Evolutionary conservation across 1,139 yeast genomes (phyloP).

Genomic region (Komagataea norvegica): DNA sequence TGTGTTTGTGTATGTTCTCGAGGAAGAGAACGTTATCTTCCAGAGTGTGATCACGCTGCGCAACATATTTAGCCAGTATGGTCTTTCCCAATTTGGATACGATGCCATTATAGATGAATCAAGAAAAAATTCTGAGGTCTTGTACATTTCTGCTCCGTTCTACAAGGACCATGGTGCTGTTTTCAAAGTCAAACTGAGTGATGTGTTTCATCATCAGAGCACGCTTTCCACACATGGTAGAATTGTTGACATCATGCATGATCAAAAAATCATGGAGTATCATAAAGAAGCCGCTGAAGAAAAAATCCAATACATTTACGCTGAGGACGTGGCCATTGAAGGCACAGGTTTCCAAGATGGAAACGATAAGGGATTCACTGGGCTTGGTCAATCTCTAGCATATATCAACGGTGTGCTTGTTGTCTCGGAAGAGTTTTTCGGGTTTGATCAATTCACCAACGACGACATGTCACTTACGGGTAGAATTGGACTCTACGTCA

Average conservation of each 20-base stretch:
- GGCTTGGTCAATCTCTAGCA: constrained; percentile 38
- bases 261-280: too few relatives aligned
- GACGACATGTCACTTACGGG: constrained; percentile 24
- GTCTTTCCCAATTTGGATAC: constrained; percentile 33
- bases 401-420: constrained; percentile 29
- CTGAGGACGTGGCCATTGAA: constrained; percentile 8
- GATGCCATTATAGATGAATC: constrained; percentile 25
- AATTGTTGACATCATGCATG: too few relatives aligned
- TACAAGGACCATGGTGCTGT: constrained; percentile 40
- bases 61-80: constrained; percentile 11
- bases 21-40: constrained; percentile 16
- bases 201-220: too few relatives aligned
- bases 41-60: constrained; percentile 18
- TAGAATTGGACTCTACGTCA: constrained; percentile 21
- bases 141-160: constrained; percentile 38
- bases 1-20: constrained; percentile 33
- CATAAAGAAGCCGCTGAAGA: too few relatives aligned
- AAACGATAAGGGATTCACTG: constrained; percentile 31
- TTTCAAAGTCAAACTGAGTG: constrained; percentile 34
- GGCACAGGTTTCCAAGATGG: constrained; percentile 21
- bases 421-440: constrained; percentile 45
- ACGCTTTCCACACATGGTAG: too few relatives aligned
- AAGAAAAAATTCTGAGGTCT: constrained; percentile 13
- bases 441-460: constrained; percentile 27
- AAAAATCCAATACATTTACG: too few relatives aligned